phyloP scores from a whole-genome alignment of 345 rosid genomes.

The Arabidopsis suecica region DNA sequence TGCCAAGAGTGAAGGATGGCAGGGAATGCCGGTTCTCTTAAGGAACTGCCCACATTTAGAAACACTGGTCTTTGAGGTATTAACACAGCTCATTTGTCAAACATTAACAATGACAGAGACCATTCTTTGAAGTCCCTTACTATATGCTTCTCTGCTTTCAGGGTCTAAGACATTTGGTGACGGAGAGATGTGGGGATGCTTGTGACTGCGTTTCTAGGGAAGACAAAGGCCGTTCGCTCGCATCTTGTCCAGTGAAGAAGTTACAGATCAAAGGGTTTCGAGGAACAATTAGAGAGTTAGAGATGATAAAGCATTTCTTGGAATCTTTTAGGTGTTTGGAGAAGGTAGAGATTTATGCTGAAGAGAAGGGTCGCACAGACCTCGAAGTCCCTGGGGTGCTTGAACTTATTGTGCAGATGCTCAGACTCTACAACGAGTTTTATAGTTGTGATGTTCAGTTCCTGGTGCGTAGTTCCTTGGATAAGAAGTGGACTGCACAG shows the following conservation, averaged over 20 bases:
- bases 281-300: background rate
- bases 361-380: too few relatives aligned
- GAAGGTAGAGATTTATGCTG: too few relatives aligned
- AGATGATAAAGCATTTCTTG: too few relatives aligned
- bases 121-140: background rate
- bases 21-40: constrained; percentile 25
- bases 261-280: background rate
- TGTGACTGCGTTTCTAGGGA: background rate
- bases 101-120: background rate
- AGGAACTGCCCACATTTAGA: constrained; percentile 6
- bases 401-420: too few relatives aligned
- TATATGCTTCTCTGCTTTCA: background rate
- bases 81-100: background rate
- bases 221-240: background rate
- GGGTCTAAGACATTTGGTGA: background rate
- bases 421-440: too few relatives aligned
- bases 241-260: constrained; percentile 1
- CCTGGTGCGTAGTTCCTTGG: too few relatives aligned
- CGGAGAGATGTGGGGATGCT: background rate
- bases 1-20: background rate
- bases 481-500: too few relatives aligned
- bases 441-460: too few relatives aligned
- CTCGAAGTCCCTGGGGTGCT: too few relatives aligned
- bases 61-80: background rate
- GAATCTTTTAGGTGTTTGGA: too few relatives aligned